Conservation (phyloP, 1,284 basidiomycete species). For the Somion occarium region DNA sequence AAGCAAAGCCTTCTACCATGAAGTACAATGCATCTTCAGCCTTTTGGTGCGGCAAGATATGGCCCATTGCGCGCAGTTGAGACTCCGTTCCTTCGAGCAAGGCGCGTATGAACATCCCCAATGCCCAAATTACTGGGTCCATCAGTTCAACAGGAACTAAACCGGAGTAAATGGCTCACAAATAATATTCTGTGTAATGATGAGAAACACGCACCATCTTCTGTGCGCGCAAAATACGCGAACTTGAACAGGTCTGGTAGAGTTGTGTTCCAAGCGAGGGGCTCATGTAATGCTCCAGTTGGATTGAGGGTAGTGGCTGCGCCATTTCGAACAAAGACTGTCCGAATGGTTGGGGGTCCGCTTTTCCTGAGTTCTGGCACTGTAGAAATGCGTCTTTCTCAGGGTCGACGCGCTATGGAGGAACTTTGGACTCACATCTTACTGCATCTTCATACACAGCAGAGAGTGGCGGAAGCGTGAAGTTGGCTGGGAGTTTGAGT, state of each 20-base stretch:
- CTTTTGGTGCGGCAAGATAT: constrained; percentile 13
- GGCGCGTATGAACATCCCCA: constrained; percentile 16
- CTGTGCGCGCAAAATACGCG: constrained; percentile 12
- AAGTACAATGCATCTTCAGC: constrained; percentile 9
- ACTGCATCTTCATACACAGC: constrained; percentile 1
- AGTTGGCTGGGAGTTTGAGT: constrained; percentile 3
- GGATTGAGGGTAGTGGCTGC: background rate
- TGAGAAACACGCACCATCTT: constrained; percentile 12
- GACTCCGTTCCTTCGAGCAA: constrained; percentile 14
- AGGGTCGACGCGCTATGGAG: background rate
- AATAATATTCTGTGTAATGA: too few relatives aligned
- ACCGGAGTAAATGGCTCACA: background rate
- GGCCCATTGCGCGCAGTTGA: constrained; percentile 14
- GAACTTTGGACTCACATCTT: background rate
- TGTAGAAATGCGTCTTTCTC: background rate
- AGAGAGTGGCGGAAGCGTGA: constrained; percentile 3
- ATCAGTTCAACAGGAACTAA: constrained; percentile 17
- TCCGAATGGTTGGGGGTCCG: background rate
- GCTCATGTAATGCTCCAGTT: constrained; percentile 6
- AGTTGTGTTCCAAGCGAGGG: constrained; percentile 11
- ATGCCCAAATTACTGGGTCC: constrained; percentile 13
- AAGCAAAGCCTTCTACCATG: too few relatives aligned
- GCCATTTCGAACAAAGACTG: constrained; percentile 2
- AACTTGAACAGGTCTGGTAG: constrained; percentile 17
- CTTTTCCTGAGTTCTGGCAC: background rate